Conservation (phyloP, 768 basidiomycete species). For the Suillus occidentalis region DNA sequence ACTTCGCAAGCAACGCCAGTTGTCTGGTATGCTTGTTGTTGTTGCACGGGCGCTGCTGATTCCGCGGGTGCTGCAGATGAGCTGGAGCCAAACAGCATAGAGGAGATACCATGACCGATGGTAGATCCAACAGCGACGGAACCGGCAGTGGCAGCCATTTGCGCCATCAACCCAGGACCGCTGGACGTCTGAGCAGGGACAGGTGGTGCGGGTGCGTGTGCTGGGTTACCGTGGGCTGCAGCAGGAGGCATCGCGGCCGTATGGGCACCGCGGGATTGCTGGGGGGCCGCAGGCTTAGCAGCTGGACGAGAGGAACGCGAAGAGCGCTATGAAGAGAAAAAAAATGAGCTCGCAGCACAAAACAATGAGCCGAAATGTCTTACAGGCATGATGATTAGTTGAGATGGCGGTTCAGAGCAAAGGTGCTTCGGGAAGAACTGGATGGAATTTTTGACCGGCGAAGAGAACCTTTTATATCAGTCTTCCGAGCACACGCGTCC, state of each 20-base stretch:
- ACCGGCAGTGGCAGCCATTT: slow-evolving; percentile 90
- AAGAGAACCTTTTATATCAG: slow-evolving; percentile 22
- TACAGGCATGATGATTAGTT: slow-evolving; percentile 47
- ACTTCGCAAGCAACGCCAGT: slow-evolving; percentile 60
- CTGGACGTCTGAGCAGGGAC: slow-evolving; percentile 36
- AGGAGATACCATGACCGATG: slow-evolving; percentile 87
- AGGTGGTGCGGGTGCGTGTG: slow-evolving; percentile 42
- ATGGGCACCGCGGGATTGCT: slow-evolving; percentile 47
- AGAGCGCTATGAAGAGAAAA: slow-evolving; percentile 52
- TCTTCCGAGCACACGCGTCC: slow-evolving; percentile 16
- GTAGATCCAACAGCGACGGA: slow-evolving; percentile 87
- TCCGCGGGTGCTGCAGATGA: slow-evolving; percentile 43
- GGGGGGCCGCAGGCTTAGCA: slow-evolving; percentile 53
- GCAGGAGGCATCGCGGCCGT: slow-evolving; percentile 47
- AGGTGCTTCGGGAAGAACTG: slow-evolving; percentile 3
- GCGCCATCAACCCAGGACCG: slow-evolving; percentile 72
- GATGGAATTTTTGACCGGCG: slow-evolving; percentile 18
- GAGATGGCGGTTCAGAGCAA: slow-evolving; percentile 20
- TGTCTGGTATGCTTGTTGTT: slow-evolving; percentile 46
- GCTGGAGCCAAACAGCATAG: slow-evolving; percentile 84
- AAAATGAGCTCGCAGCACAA: neutral
- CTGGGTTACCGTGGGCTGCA: slow-evolving; percentile 42
- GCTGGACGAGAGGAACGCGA: slow-evolving; percentile 72
- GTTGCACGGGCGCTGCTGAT: slow-evolving; percentile 47
- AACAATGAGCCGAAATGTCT: slow-evolving; percentile 23